Percentiles rank a stretch among this genome's conserved stretches.
Evolutionary conservation across 768 basidiomycete genomes (phyloP).

Genomic region (Boletus rubroflammeus): DNA sequence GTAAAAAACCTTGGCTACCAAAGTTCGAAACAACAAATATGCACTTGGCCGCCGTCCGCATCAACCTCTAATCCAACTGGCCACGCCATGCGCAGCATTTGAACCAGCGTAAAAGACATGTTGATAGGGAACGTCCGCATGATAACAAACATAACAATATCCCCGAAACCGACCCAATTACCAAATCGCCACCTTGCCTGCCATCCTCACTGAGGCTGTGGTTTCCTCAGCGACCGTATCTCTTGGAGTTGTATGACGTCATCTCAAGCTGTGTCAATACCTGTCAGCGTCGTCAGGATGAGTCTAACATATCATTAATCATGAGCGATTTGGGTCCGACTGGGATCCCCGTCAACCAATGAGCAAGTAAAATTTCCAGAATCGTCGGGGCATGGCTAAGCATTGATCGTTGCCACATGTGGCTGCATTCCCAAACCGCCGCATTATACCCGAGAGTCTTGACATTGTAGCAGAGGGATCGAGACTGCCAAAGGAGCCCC

Average conservation of each 20-base stretch:
- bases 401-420: no score
- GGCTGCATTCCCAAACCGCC: no score
- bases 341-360: background rate
- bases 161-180: conserved; percentile 3
- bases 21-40: background rate
- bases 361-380: background rate
- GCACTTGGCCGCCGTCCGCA: background rate
- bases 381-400: background rate
- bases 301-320: background rate
- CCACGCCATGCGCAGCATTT: background rate
- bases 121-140: background rate
- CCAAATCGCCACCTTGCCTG: conserved; percentile 2
- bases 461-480: background rate
- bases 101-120: background rate
- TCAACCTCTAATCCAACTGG: no score
- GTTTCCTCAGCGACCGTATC: background rate
- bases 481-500: background rate
- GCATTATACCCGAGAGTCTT: background rate
- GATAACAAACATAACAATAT: background rate
- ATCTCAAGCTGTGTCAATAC: background rate
- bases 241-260: conserved; percentile 8
- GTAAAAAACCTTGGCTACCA: background rate
- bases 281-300: background rate
- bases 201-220: no score
- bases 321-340: background rate